A percentile compares a stretch with the other conserved stretches of the same genome.
Conservation (phyloP, 1,139 yeast genomes). For the Tardiomyces digboiensis region DNA sequence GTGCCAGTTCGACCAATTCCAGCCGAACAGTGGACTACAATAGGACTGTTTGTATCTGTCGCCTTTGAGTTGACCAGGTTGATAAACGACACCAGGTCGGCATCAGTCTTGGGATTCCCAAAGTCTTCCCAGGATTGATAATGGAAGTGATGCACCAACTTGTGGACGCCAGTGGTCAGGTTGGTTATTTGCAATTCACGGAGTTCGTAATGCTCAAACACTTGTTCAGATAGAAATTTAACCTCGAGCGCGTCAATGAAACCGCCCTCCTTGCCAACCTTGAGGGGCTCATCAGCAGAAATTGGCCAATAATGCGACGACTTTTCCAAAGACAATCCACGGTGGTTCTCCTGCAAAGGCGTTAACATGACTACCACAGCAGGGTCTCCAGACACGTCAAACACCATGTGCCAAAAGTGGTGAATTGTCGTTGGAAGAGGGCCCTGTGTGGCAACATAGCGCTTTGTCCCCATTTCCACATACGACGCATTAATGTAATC, state of each 20-base stretch:
- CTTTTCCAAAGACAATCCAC: conserved; percentile 36
- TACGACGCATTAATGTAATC: conserved; percentile 42
- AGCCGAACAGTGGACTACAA: conserved; percentile 69
- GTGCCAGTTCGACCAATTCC: conserved; percentile 86
- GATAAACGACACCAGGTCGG: conserved; percentile 32
- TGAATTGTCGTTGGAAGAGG: conserved; percentile 53
- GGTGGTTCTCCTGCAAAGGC: conserved; percentile 50
- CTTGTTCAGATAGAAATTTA: conserved; percentile 6
- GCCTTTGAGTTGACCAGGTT: conserved; percentile 21
- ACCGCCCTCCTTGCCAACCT: conserved; percentile 4
- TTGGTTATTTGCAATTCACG: conserved; percentile 10
- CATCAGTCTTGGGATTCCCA: conserved; percentile 31
- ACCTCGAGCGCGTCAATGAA: conserved; percentile 11
- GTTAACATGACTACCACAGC: conserved; percentile 82
- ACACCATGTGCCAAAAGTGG: conserved; percentile 87
- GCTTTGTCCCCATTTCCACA: conserved; percentile 21
- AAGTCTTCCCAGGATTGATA: conserved; percentile 53
- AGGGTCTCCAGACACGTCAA: conserved; percentile 28
- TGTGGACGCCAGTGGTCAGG: conserved; percentile 14
- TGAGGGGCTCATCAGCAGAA: conserved; percentile 5
- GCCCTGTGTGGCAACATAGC: conserved; percentile 56
- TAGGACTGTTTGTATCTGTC: conserved; percentile 27
- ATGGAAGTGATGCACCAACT: conserved; percentile 42
- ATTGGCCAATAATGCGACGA: conserved; percentile 66
- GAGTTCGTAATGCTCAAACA: conserved; percentile 13